Evolutionary conservation across 352 stramenopile species (phyloP), one percentile per base, ranked within the genome.

Genomic region (Phytophthora europaea): DNA sequence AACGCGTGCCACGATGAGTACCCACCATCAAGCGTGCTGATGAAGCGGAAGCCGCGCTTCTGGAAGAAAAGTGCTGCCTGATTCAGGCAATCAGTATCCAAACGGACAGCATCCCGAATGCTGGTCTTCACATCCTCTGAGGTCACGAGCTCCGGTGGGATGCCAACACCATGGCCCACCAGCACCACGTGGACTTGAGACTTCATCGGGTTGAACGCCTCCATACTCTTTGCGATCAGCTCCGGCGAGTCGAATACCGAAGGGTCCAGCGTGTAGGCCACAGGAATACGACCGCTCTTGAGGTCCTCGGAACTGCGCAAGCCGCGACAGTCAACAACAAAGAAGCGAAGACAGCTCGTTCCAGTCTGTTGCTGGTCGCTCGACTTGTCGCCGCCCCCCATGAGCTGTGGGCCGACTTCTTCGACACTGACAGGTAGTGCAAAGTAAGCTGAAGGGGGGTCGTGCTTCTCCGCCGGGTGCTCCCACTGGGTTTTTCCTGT

Each of bases 1-100:
- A 89, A 94, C n/a, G 88, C 87, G 60, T 95, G 88, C 88, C 88
- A 95, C 6, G 87, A 91, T 12, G 88, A 84, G 63, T 94, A 95
- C 2, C 88, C 88, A 20, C 88, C 88, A 59, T 95, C 88, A 15
- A 95, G 60, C 8, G 73, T 84, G 34, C 88, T 93, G 40, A 95
- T 84, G 62, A 93, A 95, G n/a, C 88, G 87, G 61, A 95, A 95
- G 2, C 81, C 85, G 47, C 82, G 82, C 69, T 95, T 95, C 72
- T 95, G 88, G 70, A 95, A 95, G 26, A 93, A 94, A 0, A 95
- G 69, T 16, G 87, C 85, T 0, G 88, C 88, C 34, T 89, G 87
- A 67, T 95, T 95, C 20, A 95, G 78, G 22, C 80, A 81, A 57
- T 92, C 87, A 0, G 80, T 79, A 26, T 95, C 88, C 20, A 87